These are phyloP conservation scores for Aaosphaeria arxii DNA, from an alignment of 2,329 filamentous ascomycete genomes.

Conservation along the genomic window DNA sequence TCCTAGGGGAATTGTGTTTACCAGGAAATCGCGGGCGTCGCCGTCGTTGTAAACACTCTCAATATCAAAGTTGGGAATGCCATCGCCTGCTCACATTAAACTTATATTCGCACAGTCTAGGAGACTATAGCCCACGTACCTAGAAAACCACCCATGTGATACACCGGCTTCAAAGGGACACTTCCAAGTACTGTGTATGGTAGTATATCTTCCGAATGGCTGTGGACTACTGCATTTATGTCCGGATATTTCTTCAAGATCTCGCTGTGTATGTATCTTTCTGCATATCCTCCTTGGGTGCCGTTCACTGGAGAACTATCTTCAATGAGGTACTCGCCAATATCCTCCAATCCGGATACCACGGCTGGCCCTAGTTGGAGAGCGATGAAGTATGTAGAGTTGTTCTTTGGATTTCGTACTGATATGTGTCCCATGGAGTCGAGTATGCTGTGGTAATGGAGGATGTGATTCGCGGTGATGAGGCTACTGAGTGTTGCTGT, in stretches of 20 bases:
- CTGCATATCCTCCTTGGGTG: conserved; percentile 24
- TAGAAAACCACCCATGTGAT: conserved; percentile 40
- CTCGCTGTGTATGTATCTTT: conserved; percentile 39
- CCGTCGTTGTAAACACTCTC: conserved; percentile 7
- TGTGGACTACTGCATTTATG: conserved; percentile 38
- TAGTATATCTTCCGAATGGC: conserved; percentile 35
- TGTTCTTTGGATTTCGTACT: conserved; percentile 44
- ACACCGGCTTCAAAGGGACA: conserved; percentile 13
- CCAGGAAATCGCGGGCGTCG: conserved; percentile 21
- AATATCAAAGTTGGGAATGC: conserved; percentile 25
- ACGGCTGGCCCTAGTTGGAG: conserved; percentile 35
- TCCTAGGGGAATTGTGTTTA: conserved; percentile 17
- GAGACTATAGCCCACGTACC: conserved; percentile 2
- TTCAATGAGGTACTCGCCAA: conserved; percentile 37
- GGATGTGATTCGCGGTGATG: conserved; percentile 48
- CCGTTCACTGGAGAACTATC: conserved; percentile 25
- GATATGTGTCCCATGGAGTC: conserved; percentile 55
- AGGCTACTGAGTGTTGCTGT: conserved; percentile 26
- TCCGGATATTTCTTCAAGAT: conserved; percentile 37
- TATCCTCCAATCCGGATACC: conserved; percentile 30
- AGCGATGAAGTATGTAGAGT: conserved; percentile 41
- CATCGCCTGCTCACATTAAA: conserved; percentile 3
- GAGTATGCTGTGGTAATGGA: conserved; percentile 49
- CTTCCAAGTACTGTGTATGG: conserved; percentile 22
- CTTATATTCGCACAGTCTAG: too few species aligned